Conservation (phyloP, 345 rosid genomes). For the Pistacia atlantica region DNA sequence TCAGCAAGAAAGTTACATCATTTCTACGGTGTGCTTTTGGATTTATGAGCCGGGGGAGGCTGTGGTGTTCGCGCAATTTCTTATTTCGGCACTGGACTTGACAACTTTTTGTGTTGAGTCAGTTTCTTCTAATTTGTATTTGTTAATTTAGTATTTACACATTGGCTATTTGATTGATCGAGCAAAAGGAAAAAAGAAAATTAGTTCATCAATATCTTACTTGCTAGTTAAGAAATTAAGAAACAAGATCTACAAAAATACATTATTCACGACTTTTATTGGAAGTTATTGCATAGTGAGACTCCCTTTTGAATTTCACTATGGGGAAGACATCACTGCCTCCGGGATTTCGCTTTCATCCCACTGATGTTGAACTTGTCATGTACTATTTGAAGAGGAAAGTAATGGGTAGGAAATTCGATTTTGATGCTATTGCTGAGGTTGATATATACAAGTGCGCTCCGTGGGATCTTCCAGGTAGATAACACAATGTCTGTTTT, state of each 20-base stretch:
- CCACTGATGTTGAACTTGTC: conserved; percentile 75
- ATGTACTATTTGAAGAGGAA: conserved; percentile 69
- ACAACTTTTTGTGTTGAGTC: conserved; percentile 17
- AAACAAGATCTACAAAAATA: background rate
- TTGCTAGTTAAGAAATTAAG: background rate
- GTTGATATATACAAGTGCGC: conserved; percentile 59
- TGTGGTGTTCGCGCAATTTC: conserved; percentile 59
- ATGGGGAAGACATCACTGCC: conserved; percentile 45
- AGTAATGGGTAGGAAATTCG: conserved; percentile 53
- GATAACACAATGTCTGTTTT: background rate
- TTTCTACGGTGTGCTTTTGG: conserved; percentile 53
- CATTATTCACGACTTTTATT: background rate
- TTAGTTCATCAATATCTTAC: background rate
- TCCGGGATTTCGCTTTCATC: conserved; percentile 88
- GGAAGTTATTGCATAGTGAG: conserved; percentile 19
- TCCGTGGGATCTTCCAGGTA: conserved; percentile 74
- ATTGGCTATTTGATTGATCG: background rate
- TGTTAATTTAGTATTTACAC: conserved; percentile 5
- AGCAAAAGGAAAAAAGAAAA: background rate
- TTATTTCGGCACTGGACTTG: conserved; percentile 77
- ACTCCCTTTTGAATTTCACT: conserved; percentile 1
- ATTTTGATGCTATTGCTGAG: conserved; percentile 48
- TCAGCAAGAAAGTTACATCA: conserved; percentile 31
- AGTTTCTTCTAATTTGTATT: background rate
- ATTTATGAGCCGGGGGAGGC: conserved; percentile 76